Conservation (phyloP, 2,329 filamentous ascomycete species). For the Ophiocordyceps unilateralis region DNA sequence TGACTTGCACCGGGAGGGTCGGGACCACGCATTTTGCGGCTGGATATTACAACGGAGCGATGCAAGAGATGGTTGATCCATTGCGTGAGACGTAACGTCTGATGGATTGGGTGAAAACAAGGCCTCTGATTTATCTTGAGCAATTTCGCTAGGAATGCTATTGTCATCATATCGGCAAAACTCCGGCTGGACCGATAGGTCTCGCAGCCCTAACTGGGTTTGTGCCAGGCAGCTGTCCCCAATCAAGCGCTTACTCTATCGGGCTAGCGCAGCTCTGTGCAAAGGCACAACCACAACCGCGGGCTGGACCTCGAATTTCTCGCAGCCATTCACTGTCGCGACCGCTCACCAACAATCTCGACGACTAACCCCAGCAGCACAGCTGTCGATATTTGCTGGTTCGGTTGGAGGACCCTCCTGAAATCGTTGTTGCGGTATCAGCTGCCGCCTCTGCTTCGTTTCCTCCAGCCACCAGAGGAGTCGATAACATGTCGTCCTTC, state of each 20-base stretch:
- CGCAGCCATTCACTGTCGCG: constrained; percentile 20
- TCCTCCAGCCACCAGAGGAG: constrained; percentile 14
- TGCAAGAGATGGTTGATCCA: too few relatives aligned
- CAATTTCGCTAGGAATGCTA: not conserved
- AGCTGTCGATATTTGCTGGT: constrained; percentile 21
- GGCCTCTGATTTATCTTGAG: too few relatives aligned
- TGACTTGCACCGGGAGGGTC: not conserved
- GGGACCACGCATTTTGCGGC: not conserved
- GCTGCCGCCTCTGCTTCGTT: constrained; percentile 15
- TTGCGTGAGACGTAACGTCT: too few relatives aligned
- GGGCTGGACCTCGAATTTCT: constrained; percentile 23
- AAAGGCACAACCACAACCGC: constrained; percentile 23
- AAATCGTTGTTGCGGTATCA: constrained; percentile 14
- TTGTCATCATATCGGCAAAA: constrained; percentile 10
- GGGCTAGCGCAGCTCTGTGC: constrained; percentile 15
- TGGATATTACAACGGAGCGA: not conserved
- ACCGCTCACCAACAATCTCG: constrained; percentile 17
- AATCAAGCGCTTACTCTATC: constrained; percentile 12
- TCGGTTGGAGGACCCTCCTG: constrained; percentile 20
- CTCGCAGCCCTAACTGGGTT: constrained; percentile 22
- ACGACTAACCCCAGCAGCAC: constrained; percentile 25
- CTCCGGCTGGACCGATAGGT: constrained; percentile 18
- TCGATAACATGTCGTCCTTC: constrained; percentile 48
- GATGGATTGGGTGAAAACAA: too few relatives aligned
- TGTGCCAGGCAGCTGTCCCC: constrained; percentile 11